phyloP scores from a whole-genome alignment of 768 basidiomycete genomes.

The Sporobolomyces roseus region DNA sequence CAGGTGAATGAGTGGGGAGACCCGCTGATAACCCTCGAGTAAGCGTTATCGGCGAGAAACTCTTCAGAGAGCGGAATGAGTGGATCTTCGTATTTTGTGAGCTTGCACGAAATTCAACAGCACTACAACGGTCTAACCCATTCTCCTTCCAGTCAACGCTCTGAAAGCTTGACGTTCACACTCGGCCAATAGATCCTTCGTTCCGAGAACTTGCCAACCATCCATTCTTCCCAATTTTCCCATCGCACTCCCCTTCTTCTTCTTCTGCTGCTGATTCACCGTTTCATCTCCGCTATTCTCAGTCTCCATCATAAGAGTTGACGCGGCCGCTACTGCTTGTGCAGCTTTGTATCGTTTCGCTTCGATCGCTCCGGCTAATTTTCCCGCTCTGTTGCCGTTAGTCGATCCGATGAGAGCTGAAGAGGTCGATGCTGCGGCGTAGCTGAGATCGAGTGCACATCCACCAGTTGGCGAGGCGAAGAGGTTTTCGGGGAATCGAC shows the following conservation, averaged over 20 bases:
- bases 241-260: neutral
- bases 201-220: constrained; percentile 35
- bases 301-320: neutral
- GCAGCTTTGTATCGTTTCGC: constrained; percentile 7
- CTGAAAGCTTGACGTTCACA: constrained; percentile 35
- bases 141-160: constrained; percentile 36
- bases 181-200: constrained; percentile 22
- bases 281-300: neutral
- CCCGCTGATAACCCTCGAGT: too few relatives aligned
- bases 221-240: constrained; percentile 6
- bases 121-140: too few relatives aligned
- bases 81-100: too few relatives aligned
- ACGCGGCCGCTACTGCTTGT: neutral
- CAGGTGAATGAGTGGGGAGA: too few relatives aligned
- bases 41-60: too few relatives aligned
- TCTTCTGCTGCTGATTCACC: neutral
- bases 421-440: neutral
- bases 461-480: constrained; percentile 31
- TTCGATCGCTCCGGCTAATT: constrained; percentile 17
- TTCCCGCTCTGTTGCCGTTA: neutral
- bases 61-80: too few relatives aligned
- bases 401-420: neutral
- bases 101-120: too few relatives aligned
- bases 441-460: constrained; percentile 24
- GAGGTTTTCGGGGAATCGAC: constrained; percentile 24